phyloP scores from a whole-genome alignment of 2,329 filamentous ascomycete species.

The Penicillium sp. region DNA sequence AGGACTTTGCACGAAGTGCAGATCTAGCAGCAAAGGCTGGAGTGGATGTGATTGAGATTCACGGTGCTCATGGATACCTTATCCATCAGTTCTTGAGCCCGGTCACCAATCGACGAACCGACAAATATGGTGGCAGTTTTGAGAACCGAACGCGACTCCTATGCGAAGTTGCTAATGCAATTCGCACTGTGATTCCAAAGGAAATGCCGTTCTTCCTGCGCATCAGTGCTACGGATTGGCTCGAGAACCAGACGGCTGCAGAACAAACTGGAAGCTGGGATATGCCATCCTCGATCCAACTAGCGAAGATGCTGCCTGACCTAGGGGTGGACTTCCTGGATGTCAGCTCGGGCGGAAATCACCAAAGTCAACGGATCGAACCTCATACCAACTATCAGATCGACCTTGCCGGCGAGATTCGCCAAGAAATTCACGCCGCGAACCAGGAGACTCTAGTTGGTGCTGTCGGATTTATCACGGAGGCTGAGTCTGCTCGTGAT shows the following conservation, averaged over 20 bases:
- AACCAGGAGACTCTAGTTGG: constrained; percentile 48
- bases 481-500: constrained; percentile 49
- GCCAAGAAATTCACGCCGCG: constrained; percentile 36
- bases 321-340: constrained; percentile 47
- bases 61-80: constrained; percentile 74
- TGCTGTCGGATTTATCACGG: constrained; percentile 53
- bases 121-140: constrained; percentile 50
- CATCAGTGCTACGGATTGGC: constrained; percentile 69
- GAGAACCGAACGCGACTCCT: constrained; percentile 64
- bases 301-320: constrained; percentile 42
- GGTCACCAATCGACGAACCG: constrained; percentile 62
- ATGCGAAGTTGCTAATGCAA: constrained; percentile 60
- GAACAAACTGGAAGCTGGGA: constrained; percentile 38
- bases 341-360: constrained; percentile 47
- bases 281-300: constrained; percentile 36
- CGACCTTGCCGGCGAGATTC: constrained; percentile 47
- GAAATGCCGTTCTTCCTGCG: constrained; percentile 68
- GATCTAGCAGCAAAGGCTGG: constrained; percentile 62
- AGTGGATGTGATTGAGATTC: constrained; percentile 74
- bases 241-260: constrained; percentile 48
- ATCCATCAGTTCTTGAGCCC: constrained; percentile 67
- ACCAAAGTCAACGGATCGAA: constrained; percentile 44
- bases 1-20: constrained; percentile 57
- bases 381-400: constrained; percentile 50
- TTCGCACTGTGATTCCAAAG: constrained; percentile 59